phyloP scores from a whole-genome alignment of 768 basidiomycete species.

The Pleurotus sapidus region DNA sequence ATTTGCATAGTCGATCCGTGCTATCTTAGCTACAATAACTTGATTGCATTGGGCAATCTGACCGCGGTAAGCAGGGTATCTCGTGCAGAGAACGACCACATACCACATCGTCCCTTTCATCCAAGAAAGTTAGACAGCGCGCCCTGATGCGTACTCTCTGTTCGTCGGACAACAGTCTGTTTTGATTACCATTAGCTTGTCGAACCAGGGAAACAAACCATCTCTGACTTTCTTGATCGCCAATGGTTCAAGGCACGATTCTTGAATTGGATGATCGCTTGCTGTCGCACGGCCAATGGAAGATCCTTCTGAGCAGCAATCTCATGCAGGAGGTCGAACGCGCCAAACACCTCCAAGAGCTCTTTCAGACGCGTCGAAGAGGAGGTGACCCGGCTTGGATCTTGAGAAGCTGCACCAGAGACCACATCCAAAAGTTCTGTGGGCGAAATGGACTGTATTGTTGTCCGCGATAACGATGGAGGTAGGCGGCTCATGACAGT shows the following conservation, averaged over 20 bases:
- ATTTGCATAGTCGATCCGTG: constrained; percentile 71
- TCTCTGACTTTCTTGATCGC: constrained; percentile 68
- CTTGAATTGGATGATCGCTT: constrained; percentile 88
- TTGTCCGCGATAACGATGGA: constrained; percentile 1
- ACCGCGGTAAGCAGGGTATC: constrained; percentile 4
- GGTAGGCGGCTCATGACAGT: not conserved
- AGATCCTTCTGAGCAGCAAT: constrained; percentile 62
- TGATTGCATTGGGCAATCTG: constrained; percentile 82
- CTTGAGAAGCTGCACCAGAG: constrained; percentile 69
- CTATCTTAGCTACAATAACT: constrained; percentile 71
- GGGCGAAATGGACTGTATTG: constrained; percentile 42
- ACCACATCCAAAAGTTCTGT: constrained; percentile 68
- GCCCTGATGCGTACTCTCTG: constrained; percentile 64
- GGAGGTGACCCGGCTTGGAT: constrained; percentile 50
- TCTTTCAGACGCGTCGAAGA: constrained; percentile 62
- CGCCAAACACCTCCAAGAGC: constrained; percentile 66
- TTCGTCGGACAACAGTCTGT: constrained; percentile 71
- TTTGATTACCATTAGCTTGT: constrained; percentile 11
- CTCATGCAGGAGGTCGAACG: constrained; percentile 67
- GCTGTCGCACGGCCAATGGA: constrained; percentile 69
- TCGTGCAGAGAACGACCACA: constrained; percentile 13
- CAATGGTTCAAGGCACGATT: constrained; percentile 74
- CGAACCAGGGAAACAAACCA: constrained; percentile 6
- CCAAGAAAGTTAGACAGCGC: constrained; percentile 62
- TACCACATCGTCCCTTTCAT: constrained; percentile 79